Evolutionary conservation across 2,329 filamentous ascomycete species (phyloP).

Genomic region (Tolypocladium pustulatum): DNA sequence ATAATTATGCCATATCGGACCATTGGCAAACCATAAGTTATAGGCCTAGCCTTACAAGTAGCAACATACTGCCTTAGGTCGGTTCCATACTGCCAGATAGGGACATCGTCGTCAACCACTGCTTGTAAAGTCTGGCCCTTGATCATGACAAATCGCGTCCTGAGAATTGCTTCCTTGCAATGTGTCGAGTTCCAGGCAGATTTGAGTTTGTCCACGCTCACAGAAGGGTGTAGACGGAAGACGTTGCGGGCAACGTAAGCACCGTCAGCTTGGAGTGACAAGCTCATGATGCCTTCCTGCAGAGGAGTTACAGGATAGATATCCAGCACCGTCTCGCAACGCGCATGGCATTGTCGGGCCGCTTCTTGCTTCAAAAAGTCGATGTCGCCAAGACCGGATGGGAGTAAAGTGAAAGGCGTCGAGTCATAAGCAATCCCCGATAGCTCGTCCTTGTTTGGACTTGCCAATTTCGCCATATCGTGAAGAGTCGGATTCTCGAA

Average conservation of each 20-base stretch:
- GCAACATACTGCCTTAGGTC: neutral
- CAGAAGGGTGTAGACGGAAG: neutral
- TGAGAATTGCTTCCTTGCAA: neutral
- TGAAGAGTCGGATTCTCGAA: neutral
- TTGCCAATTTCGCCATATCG: neutral
- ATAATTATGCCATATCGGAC: neutral
- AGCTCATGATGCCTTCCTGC: constrained; percentile 1
- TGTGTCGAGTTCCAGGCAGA: neutral
- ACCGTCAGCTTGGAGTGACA: neutral
- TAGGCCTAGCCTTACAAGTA: neutral
- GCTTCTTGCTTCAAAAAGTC: neutral
- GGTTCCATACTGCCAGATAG: neutral
- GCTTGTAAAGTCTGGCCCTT: neutral
- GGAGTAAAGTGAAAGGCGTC: neutral
- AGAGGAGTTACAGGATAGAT: constrained; percentile 1
- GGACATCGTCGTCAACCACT: neutral
- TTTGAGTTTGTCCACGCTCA: neutral
- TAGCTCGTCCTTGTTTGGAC: neutral
- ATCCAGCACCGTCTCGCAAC: neutral
- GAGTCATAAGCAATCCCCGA: neutral
- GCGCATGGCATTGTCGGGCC: neutral
- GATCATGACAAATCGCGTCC: neutral
- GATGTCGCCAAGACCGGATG: neutral
- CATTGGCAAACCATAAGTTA: neutral
- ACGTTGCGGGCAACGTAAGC: neutral